Conservation (phyloP, 768 basidiomycete genomes). For the Phanerochaete sordida region DNA sequence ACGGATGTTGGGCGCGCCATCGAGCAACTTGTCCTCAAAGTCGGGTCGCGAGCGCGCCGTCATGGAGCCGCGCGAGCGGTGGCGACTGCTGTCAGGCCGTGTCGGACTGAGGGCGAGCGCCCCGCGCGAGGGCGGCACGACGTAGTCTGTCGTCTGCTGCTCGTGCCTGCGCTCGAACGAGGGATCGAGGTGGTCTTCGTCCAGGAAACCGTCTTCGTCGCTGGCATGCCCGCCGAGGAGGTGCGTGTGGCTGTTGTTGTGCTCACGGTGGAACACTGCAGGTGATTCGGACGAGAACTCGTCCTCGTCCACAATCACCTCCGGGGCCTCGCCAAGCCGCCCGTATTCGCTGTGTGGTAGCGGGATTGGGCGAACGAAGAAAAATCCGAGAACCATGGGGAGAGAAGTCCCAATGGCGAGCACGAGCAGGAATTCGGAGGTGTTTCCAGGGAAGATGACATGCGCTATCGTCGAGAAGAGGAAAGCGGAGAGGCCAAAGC, state of each 20-base stretch:
- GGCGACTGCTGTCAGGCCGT: constrained; percentile 6
- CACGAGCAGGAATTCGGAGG: constrained; percentile 70
- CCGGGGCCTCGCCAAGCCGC: constrained; percentile 17
- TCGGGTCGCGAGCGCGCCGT: constrained; percentile 12
- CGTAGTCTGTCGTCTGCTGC: constrained; percentile 16
- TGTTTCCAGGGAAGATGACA: constrained; percentile 70
- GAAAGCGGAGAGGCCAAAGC: constrained; percentile 90
- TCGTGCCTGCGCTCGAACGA: constrained; percentile 9
- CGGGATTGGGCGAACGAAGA: constrained; percentile 70
- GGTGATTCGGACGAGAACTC: constrained; percentile 13
- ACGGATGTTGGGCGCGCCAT: constrained; percentile 43
- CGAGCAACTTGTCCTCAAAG: constrained; percentile 10
- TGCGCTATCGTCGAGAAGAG: constrained; percentile 79
- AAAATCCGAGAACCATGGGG: constrained; percentile 76
- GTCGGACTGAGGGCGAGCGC: constrained; percentile 24
- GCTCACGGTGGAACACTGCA: constrained; percentile 21
- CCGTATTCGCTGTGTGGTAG: constrained; percentile 31
- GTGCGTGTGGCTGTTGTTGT: constrained; percentile 25
- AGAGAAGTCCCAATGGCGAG: constrained; percentile 75
- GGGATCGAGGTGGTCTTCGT: constrained; percentile 17
- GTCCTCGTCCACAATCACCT: constrained; percentile 17
- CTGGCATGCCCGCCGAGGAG: constrained; percentile 14
- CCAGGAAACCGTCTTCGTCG: constrained; percentile 22
- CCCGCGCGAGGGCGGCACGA: constrained; percentile 17
- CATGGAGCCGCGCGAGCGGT: constrained; percentile 18